A percentile compares a stretch with the other conserved stretches of the same genome.
These are phyloP conservation scores for Epichloe brachyelytri DNA, from an alignment of 2,329 filamentous ascomycete genomes.

Conservation along the genomic window DNA sequence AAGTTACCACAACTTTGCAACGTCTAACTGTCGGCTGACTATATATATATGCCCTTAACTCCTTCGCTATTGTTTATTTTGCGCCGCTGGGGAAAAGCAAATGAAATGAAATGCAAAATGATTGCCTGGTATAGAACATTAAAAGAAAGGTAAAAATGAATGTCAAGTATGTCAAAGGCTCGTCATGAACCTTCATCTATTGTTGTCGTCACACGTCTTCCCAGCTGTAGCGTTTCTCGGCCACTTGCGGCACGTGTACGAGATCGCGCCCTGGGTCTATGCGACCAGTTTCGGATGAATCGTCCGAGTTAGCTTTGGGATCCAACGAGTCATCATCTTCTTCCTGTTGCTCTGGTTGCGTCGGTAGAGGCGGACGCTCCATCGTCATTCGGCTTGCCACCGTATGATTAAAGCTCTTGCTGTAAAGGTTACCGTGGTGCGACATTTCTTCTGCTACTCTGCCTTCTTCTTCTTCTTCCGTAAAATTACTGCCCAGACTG, in stretches of 20 bases:
- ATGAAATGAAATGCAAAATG: slow-evolving; percentile 3
- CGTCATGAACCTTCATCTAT: background rate
- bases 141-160: background rate
- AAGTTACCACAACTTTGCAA: background rate
- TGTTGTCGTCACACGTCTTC: slow-evolving; percentile 22
- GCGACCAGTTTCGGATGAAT: slow-evolving; percentile 16
- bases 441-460: slow-evolving; percentile 17
- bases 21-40: background rate
- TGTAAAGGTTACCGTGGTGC: slow-evolving; percentile 11
- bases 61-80: slow-evolving; percentile 9
- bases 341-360: background rate
- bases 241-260: slow-evolving; percentile 38
- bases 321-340: background rate
- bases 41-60: slow-evolving; percentile 6
- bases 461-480: slow-evolving; percentile 41
- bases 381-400: background rate
- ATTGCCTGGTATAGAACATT: background rate
- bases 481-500: slow-evolving; percentile 45
- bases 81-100: background rate
- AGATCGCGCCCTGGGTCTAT: slow-evolving; percentile 32
- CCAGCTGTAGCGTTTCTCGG: slow-evolving; percentile 39
- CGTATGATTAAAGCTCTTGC: background rate
- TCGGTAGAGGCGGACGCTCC: background rate
- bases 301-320: background rate
- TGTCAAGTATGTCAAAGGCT: background rate